Percentiles rank a stretch among this genome's conserved stretches.
Conservation (phyloP, 495 filamentous ascomycete species). For the Annulohypoxylon nitens region DNA sequence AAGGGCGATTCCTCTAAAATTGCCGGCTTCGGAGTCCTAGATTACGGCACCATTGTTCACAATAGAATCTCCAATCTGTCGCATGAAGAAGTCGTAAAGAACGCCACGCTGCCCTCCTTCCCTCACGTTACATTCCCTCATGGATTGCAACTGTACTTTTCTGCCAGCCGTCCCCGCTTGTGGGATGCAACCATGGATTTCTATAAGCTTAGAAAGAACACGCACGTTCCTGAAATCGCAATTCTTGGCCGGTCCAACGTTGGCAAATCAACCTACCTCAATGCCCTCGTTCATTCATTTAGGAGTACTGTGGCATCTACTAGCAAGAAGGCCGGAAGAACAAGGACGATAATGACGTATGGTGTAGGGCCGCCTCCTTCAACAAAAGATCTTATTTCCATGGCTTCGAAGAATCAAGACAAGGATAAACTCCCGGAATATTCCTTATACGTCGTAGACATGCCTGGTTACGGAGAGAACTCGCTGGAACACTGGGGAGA, state of each 20-base stretch:
- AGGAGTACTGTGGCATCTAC: conserved; percentile 67
- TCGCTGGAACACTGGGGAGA: conserved; percentile 82
- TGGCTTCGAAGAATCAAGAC: conserved; percentile 50
- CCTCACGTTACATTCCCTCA: conserved; percentile 31
- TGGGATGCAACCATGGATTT: conserved; percentile 80
- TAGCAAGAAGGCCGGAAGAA: conserved; percentile 80
- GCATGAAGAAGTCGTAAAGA: conserved; percentile 40
- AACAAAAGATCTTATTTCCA: conserved; percentile 35
- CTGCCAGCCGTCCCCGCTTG: conserved; percentile 69
- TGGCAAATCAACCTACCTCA: conserved; percentile 90
- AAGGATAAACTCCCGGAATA: conserved; percentile 66
- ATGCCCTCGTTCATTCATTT: conserved; percentile 75
- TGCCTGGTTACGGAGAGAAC: conserved; percentile 92
- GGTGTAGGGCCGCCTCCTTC: conserved; percentile 69
- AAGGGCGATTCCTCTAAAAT: conserved; percentile 27
- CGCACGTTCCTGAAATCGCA: conserved; percentile 69
- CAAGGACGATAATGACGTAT: conserved; percentile 86
- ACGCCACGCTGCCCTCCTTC: conserved; percentile 31
- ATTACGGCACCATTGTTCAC: conserved; percentile 25
- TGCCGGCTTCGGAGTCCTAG: conserved; percentile 43
- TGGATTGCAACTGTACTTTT: conserved; percentile 74
- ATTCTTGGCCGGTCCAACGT: conserved; percentile 86
- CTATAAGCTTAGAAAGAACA: conserved; percentile 70
- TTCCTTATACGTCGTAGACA: conserved; percentile 80
- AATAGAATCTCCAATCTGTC: conserved; percentile 20